Conservation (phyloP, 306 rosid genomes). For the Lathyrus aphaca region DNA sequence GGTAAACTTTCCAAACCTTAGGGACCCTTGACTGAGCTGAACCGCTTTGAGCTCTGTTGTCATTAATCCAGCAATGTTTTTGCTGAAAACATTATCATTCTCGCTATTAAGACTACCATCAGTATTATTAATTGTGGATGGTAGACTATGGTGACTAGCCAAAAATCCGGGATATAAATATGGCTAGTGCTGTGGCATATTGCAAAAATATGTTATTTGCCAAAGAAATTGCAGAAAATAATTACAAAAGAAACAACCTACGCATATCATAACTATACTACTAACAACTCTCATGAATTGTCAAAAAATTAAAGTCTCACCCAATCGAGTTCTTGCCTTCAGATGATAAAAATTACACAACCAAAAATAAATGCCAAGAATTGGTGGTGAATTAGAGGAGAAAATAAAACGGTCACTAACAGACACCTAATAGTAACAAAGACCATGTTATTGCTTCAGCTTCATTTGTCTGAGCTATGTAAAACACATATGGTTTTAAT, state of each 20-base stretch:
- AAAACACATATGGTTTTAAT: background rate
- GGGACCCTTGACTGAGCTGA: background rate
- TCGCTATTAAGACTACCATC: background rate
- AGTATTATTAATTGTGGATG: background rate
- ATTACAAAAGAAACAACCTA: background rate
- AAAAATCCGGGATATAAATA: background rate
- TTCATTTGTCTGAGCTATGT: slow-evolving; percentile 3
- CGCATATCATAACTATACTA: background rate
- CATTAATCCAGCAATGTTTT: background rate
- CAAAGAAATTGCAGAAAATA: background rate
- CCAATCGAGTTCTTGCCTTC: background rate
- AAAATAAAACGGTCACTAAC: background rate
- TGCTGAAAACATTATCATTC: background rate
- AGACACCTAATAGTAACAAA: background rate
- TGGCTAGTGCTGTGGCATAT: background rate
- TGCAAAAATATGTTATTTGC: background rate
- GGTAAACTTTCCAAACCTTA: background rate
- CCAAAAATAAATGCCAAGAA: background rate
- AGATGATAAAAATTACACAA: background rate
- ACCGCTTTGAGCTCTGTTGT: background rate
- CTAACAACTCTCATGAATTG: background rate
- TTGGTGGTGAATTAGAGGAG: background rate
- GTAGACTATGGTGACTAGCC: background rate
- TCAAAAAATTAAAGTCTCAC: no score
- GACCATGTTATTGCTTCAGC: slow-evolving; percentile 13